phyloP scores from a whole-genome alignment of 768 basidiomycete genomes.

The Leucosporidium yakuticum region DNA sequence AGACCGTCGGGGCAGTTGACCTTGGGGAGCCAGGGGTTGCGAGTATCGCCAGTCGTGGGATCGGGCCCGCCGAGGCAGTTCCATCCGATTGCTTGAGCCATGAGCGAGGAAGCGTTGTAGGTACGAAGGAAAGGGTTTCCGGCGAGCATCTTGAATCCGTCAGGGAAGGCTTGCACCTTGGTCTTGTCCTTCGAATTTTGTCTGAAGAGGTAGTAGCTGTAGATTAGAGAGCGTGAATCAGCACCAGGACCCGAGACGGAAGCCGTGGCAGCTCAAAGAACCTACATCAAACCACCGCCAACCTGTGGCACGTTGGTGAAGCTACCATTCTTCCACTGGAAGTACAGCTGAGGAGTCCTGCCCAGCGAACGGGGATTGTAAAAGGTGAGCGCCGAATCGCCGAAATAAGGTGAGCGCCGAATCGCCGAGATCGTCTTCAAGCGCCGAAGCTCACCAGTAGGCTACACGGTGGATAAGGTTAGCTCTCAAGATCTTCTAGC shows the following conservation, averaged over 20 bases:
- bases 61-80: constrained; percentile 48
- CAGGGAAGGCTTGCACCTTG: constrained; percentile 23
- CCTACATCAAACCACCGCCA: constrained; percentile 39
- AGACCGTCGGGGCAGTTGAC: constrained; percentile 38
- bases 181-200: constrained; percentile 11
- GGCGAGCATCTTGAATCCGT: constrained; percentile 45
- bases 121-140: constrained; percentile 51
- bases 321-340: constrained; percentile 40
- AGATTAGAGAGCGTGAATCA: too few species aligned
- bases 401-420: background rate
- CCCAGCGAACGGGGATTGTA: background rate
- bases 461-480: background rate
- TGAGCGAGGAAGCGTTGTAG: constrained; percentile 49
- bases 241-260: too few species aligned
- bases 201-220: constrained; percentile 5
- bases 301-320: constrained; percentile 34
- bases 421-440: background rate
- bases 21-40: constrained; percentile 20
- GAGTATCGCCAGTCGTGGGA: background rate
- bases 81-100: constrained; percentile 47
- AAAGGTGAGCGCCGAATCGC: too few species aligned
- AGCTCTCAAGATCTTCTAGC: constrained; percentile 8
- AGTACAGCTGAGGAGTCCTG: constrained; percentile 34
- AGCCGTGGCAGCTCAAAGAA: background rate
- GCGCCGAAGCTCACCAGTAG: constrained; percentile 7